phyloP scores from a whole-genome alignment of 2,329 filamentous ascomycete species.

The Trichophyton simii region DNA sequence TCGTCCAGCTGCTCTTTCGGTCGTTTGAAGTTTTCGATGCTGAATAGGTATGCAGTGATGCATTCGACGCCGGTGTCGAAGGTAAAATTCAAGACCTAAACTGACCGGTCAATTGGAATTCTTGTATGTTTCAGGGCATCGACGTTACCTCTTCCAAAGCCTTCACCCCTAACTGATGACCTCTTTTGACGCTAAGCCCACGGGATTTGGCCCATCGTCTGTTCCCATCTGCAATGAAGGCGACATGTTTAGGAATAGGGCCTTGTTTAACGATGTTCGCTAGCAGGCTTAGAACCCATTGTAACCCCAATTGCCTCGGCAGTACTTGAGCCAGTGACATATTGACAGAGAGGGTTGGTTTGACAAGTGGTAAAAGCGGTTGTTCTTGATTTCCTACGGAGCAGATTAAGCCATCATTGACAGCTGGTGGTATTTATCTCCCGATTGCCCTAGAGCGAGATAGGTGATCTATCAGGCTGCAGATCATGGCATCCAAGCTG shows the following conservation, averaged over 20 bases:
- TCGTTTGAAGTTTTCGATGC: slow-evolving; percentile 13
- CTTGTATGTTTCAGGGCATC: no score
- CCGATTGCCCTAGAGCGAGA: no score
- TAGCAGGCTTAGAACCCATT: background rate
- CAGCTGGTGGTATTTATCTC: no score
- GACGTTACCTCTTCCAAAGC: background rate
- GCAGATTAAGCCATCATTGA: no score
- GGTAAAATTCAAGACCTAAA: background rate
- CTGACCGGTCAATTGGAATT: no score
- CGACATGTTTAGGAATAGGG: background rate
- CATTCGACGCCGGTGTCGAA: background rate
- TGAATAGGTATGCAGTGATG: slow-evolving; percentile 12
- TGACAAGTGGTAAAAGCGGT: background rate
- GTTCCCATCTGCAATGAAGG: background rate
- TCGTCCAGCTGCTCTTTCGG: slow-evolving; percentile 8
- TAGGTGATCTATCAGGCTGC: no score
- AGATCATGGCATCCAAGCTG: no score
- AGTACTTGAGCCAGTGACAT: background rate
- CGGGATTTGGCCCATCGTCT: background rate
- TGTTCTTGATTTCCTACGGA: no score
- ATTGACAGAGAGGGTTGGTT: background rate
- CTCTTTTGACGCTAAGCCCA: background rate
- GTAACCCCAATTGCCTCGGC: background rate
- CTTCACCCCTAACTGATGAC: background rate
- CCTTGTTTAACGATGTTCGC: slow-evolving; percentile 6